phyloP scores from a whole-genome alignment of 108 stramenopile genomes.

The Fistulifera pelliculosa region DNA sequence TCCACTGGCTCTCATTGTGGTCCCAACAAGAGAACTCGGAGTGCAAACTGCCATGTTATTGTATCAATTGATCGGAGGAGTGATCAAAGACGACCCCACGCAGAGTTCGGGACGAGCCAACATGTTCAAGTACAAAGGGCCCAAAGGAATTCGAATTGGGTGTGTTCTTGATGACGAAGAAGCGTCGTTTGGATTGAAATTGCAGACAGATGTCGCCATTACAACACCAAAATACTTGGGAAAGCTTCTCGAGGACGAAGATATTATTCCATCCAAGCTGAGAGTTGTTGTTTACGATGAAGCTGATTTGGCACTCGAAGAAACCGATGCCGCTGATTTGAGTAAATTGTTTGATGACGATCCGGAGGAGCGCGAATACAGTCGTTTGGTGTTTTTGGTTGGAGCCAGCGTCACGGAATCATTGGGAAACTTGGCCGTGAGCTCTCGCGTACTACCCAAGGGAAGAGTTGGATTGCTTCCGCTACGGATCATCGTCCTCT shows the following conservation, averaged over 20 bases:
- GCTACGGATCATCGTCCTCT: conserved; percentile 31
- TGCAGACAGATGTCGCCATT: conserved; percentile 82
- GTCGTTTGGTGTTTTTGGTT: conserved; percentile 61
- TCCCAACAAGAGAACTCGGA: conserved; percentile 88
- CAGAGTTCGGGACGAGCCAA: conserved; percentile 46
- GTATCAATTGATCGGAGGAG: conserved; percentile 68
- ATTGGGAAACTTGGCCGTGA: conserved; percentile 61
- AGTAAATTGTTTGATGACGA: conserved; percentile 52
- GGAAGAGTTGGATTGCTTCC: conserved; percentile 72
- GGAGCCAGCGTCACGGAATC: conserved; percentile 78
- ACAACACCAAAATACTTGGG: conserved; percentile 65
- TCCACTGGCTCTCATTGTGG: conserved; percentile 84
- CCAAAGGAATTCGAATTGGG: conserved; percentile 75
- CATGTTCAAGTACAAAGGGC: conserved; percentile 78
- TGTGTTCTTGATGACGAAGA: conserved; percentile 78
- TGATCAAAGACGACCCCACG: conserved; percentile 33
- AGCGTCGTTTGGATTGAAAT: conserved; percentile 64
- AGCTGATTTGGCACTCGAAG: conserved; percentile 78
- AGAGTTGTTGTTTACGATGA: conserved; percentile 71
- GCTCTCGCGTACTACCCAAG: conserved; percentile 57
- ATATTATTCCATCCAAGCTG: conserved; percentile 60
- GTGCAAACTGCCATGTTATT: conserved; percentile 71
- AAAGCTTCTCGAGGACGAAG: conserved; percentile 61
- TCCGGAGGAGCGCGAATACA: conserved; percentile 29
- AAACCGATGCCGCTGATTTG: conserved; percentile 40